Conservation (phyloP, 768 basidiomycete species). For the Tulasnella sp. region DNA sequence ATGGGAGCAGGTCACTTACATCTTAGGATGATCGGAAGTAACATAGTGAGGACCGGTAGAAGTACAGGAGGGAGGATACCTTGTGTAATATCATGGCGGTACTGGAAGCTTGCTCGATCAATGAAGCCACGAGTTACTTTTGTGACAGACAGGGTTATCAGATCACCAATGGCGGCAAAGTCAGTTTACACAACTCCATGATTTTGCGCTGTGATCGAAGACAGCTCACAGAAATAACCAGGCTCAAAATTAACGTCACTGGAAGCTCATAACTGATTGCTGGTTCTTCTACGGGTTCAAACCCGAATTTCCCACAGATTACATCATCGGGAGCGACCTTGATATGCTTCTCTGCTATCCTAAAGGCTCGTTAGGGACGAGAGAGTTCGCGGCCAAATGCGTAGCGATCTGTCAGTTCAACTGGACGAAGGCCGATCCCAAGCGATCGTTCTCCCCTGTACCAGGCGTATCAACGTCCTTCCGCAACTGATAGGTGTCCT, state of each 20-base stretch:
- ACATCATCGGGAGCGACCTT: constrained; percentile 85
- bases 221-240: constrained; percentile 65
- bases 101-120: constrained; percentile 71
- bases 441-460: no score
- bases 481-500: no score
- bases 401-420: constrained; percentile 91
- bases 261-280: constrained; percentile 66
- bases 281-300: constrained; percentile 79
- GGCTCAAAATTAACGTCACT: constrained; percentile 69
- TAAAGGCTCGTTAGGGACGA: constrained; percentile 75
- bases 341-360: constrained; percentile 62
- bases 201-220: not conserved
- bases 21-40: constrained; percentile 72
- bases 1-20: no score
- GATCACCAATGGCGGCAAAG: constrained; percentile 55
- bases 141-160: constrained; percentile 59
- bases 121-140: constrained; percentile 53
- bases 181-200: not conserved
- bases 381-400: constrained; percentile 70
- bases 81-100: constrained; percentile 71
- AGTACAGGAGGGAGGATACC: constrained; percentile 83
- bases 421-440: constrained; percentile 74
- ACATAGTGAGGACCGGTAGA: constrained; percentile 83
- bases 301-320: constrained; percentile 74
- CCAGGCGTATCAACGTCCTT: no score